phyloP scores from a whole-genome alignment of 306 rosid species.

The Castanopsis chinensis region DNA sequence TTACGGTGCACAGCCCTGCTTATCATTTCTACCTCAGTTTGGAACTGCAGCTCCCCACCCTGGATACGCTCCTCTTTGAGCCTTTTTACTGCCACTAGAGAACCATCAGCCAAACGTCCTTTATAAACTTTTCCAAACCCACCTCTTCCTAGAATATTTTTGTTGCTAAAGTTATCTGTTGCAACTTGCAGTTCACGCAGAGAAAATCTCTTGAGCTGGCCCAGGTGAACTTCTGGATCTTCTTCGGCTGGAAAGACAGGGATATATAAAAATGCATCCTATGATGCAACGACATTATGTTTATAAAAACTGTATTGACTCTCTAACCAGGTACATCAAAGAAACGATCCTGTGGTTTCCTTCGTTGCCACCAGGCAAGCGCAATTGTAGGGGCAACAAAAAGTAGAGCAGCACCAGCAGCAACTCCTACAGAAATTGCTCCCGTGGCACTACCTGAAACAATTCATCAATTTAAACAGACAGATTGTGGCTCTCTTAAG shows the following conservation, averaged over 20 bases:
- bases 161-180: constrained; percentile 79
- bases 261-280: constrained; percentile 16
- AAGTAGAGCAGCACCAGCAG: constrained; percentile 89
- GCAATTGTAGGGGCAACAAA: constrained; percentile 96
- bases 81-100: constrained; percentile 90
- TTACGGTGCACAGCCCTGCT: constrained; percentile 98
- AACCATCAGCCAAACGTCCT: constrained; percentile 91
- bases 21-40: constrained; percentile 95
- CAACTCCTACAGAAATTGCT: constrained; percentile 98
- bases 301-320: constrained; percentile 1
- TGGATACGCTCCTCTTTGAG: constrained; percentile 87
- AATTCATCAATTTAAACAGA: not conserved
- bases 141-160: constrained; percentile 82
- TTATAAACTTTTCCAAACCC: constrained; percentile 96
- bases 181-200: constrained; percentile 93
- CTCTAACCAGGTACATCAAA: constrained; percentile 96
- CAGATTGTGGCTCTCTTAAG: not conserved
- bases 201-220: constrained; percentile 88
- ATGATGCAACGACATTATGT: not conserved
- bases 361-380: constrained; percentile 71
- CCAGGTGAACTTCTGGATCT: constrained; percentile 97
- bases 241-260: constrained; percentile 67
- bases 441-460: constrained; percentile 66
- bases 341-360: constrained; percentile 79
- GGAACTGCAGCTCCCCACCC: constrained; percentile 93